Base-by-base conservation (phyloP, 2,329 filamentous ascomycete species). In the Cadophora luteo-olivacea region DNA sequence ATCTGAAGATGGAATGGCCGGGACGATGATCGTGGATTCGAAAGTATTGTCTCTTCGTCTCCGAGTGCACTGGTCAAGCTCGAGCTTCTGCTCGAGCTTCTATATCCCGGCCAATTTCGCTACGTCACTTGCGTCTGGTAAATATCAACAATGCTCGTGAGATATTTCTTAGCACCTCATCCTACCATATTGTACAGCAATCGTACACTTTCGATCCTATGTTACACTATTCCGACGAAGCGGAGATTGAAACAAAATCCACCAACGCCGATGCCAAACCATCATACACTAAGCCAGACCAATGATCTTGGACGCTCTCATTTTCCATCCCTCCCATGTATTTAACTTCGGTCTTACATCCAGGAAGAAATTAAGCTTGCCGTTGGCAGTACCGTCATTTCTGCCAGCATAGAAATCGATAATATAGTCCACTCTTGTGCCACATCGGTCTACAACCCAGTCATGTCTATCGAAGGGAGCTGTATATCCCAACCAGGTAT, bases 341-440 rank as follows among this genome's bases (percentile, higher is more conserved):
- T 91, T 91, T 72, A 92, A 77, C 81, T 92, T 92, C 0, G 89
- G 89, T 75, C 89, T 81, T 54, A 91, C 89, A 74, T 91, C 88
- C 19, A 91, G 80, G 74, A 90, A 91, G 77, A 92, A 91, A 72
- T 88, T 90, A 51, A 84, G 68, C 75, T 82, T 80, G 6, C 84
- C 81, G 74, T 81, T 79, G 32, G 79, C 76, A 22, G 77, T 74
- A 0, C 73, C 73, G 1, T 80, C 78, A 32, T 77, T 77, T 36
- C 86, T 83, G 0, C 96, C 96, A 5, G 93, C 89, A 78, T 99
- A 99, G 76, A 99, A 99, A 81, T 99, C 96, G 79, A 99, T 99
- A 49, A 99, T 91, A 79, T 99, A 99, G 76, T 98, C 96, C 61
- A 99, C 83, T 76, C 88, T 88, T 24, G 84, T 91, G 36, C 92